A percentile compares a stretch with the other conserved stretches of the same genome.
Evolutionary conservation across 1,139 yeast genomes (phyloP).

Genomic region (Zygosaccharomyces pseudobailii): DNA sequence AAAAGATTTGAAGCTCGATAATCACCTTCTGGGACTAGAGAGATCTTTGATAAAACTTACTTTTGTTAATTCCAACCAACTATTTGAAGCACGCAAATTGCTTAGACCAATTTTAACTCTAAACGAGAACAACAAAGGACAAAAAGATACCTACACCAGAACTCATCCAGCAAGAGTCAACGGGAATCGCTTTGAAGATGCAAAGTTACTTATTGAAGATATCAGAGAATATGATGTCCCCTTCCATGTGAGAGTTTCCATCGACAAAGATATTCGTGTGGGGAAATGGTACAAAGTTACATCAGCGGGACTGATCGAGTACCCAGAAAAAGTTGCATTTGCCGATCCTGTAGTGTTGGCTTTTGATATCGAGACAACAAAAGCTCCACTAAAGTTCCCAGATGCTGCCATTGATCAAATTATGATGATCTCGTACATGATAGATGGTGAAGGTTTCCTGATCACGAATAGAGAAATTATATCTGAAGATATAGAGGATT

Average conservation of each 20-base stretch:
- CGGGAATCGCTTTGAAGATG: conserved; percentile 40
- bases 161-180: conserved; percentile 25
- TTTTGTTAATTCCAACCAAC: conserved; percentile 72
- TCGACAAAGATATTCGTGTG: conserved; percentile 77
- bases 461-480: conserved; percentile 94
- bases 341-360: conserved; percentile 98
- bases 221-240: conserved; percentile 95
- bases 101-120: conserved; percentile 66
- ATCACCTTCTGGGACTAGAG: conserved; percentile 78
- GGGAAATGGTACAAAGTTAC: conserved; percentile 94
- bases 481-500: conserved; percentile 91
- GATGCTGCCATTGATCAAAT: conserved; percentile 89
- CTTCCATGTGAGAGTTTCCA: conserved; percentile 90
- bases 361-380: conserved; percentile 96
- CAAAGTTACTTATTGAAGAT: conserved; percentile 66
- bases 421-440: conserved; percentile 99
- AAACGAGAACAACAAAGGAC: conserved; percentile 59
- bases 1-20: conserved; percentile 76
- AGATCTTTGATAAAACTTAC: conserved; percentile 60
- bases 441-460: conserved; percentile 92
- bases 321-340: conserved; percentile 76
- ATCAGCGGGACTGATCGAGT: conserved; percentile 52
- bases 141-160: conserved; percentile 57
- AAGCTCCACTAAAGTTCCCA: conserved; percentile 93
- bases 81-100: conserved; percentile 66